phyloP scores from a whole-genome alignment of 73 alveolate species.

The Blepharisma japonicum region DNA sequence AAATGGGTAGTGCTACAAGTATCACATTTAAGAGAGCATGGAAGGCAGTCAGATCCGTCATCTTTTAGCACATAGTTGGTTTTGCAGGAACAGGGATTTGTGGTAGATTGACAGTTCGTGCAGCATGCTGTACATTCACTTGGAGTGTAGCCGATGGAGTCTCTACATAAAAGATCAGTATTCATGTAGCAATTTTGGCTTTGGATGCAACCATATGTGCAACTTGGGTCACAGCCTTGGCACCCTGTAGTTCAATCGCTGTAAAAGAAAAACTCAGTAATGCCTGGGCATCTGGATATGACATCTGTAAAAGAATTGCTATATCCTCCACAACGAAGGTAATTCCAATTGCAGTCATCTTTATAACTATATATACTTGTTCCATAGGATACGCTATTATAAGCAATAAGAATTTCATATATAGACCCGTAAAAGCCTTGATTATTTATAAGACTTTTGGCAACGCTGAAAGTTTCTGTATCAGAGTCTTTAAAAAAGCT shows the following conservation, averaged over 20 bases:
- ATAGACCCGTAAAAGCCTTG: neutral
- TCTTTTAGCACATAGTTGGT: too few species aligned
- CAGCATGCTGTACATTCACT: slow-evolving; percentile 12
- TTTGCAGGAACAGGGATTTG: too few species aligned
- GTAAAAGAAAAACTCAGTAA: neutral
- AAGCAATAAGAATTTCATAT: neutral
- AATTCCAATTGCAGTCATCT: too few species aligned
- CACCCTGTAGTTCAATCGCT: slow-evolving; percentile 2
- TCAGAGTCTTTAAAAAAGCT: neutral
- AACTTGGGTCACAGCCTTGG: neutral
- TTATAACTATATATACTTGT: too few species aligned
- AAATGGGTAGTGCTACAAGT: too few species aligned
- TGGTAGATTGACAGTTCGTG: too few species aligned
- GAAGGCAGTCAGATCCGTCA: too few species aligned
- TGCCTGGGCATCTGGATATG: neutral
- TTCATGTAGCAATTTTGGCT: neutral
- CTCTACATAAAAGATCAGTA: neutral
- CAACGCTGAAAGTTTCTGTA: neutral
- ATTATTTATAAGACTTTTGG: neutral
- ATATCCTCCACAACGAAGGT: neutral
- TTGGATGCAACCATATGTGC: neutral
- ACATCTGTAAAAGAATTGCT: neutral
- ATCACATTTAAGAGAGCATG: too few species aligned
- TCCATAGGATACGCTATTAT: neutral
- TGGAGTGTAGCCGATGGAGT: neutral